Evolutionary conservation across 352 stramenopile species (phyloP), one percentile per base, ranked within the genome.

Genomic region (Phytophthora gonapodyides): DNA sequence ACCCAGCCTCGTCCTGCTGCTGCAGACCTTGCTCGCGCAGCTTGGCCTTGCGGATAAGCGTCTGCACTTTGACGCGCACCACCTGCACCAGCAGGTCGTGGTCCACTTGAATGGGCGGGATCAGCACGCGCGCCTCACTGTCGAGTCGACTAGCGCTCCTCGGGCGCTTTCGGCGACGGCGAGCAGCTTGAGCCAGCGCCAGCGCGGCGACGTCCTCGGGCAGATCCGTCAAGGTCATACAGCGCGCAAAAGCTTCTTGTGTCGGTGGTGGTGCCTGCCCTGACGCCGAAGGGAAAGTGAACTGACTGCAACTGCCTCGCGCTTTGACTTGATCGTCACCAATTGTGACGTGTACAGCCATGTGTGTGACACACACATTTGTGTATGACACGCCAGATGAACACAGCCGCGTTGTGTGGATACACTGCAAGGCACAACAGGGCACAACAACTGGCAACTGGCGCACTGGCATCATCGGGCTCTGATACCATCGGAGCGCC

Each of bases 61-160:
- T 68, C 51, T 68, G 52, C 38, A 80, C 65, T 21, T 72, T 70
- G 30, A 72, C 57, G 61, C 71, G 71, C 49, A 80, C 64, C 49
- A 80, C 71, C 36, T 69, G 71, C 30, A 72, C 35, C 36, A 80
- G 58, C n/a, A 80, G 57, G 47, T 80, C 71, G 24, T 75, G 61
- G 64, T 80, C 71, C 34, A 80, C 71, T 41, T 44, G 54, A 45
- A 74, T 69, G 27, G 61, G 54, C n/a, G 61, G 54, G 37, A 69
- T 62, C 13, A 37, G 33, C n/a, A 54, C 47, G n/a, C 21, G 53
- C 2, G 24, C 24, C 24, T 27, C 17, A 30, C 31, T 43, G 46
- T 46, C 41, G 30, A 57, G 57, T 58, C 44, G 44, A 54, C 50
- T 54, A 35, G 53, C 60, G 53, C 43, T 57, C 21, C 61, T 46